Evolutionary conservation across 495 filamentous ascomycete genomes (phyloP), one percentile per base, ranked within the genome.

Genomic region (Daldinia bambusicola): DNA sequence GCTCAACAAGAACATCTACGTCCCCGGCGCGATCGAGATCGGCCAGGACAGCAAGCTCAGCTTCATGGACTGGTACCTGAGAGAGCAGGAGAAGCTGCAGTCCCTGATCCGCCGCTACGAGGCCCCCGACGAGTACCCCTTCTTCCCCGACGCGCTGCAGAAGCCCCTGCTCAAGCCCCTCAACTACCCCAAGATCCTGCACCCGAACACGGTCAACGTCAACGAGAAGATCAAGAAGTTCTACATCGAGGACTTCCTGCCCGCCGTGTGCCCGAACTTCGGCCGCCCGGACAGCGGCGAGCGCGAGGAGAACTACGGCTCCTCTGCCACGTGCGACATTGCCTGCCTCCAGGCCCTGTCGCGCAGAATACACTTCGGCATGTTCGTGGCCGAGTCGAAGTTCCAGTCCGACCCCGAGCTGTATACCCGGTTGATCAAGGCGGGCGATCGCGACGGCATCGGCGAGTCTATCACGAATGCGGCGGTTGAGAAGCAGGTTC

Each of bases 361-460:
- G 48, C 86, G 94, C 16, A 86, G 96, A 53, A 93, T 99, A 68
- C 96, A 99, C 79, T 99, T 98, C 80, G 96, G 96, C 63, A 99
- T 97, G 84, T 98, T 98, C 75, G 96, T 99, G 4, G 96, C 96
- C 10, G 96, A 99, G 84, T 90, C 92, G n/a, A 99, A 99, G 84
- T 99, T 98, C 79, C 88, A 85, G 73, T 88, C 91, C 63, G 93
- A 97, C 72, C 87, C 89, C 32, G 92, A 95, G 72, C 82, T 77
- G 61, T 98, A 93, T 79, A 92, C 93, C 1, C 78, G 81, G 59
- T 77, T 98, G 81, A 98, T 99, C 78, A 87, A 87, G 72, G 89
- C 85, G 12, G 89, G 84, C 58, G 94, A 99, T 80, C 83, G 93
- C 4, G 79, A 84, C 10, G 96, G 90, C 3, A 93, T 99, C 67